Base-by-base conservation (phyloP, 129 eudicot genomes). In the Centaurea solstitialis region DNA sequence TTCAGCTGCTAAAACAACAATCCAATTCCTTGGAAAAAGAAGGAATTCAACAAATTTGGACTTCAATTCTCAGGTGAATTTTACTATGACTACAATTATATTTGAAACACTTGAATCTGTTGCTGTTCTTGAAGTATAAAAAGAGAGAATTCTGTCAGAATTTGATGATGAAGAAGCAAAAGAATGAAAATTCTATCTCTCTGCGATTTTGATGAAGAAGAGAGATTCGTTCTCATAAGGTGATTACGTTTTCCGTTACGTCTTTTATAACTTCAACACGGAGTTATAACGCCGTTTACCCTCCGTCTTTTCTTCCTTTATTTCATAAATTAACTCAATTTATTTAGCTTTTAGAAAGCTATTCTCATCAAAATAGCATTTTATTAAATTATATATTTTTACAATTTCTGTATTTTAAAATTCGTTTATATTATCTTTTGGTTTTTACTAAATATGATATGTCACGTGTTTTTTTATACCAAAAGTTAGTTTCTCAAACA, bases 181-280 rank as follows among this genome's bases (percentile, higher is more conserved):
- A 65, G 33, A 22, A 65, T 59, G 24, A 41, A 72, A 72, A n/a
- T n/a, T n/a, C n/a, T n/a, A n/a, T 20, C 39, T 74, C 21, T 74
- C n/a, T 50, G 59, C 1, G 47, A n/a, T 81, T 68, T 26, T 68
- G 75, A 17, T 66, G 70, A 75, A 66, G 79, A 80, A 74, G 84
- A 74, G 84, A 64, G 74, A 74, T 47, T 81, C 28, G 62, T 50
- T 50, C 21, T 50, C 18, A 17, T 57, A 57, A 9, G 65, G 65
- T 75, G 13, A 70, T 50, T 67, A 81, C 85, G 70, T 76, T 66
- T 59, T 74, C 76, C 80, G 85, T 81, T 81, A 41, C 75, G 70
- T 50, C 22, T 81, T 81, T 74, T 74, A 74, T 81, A 75, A 74
- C 53, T 30, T 20, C 33, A 39, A 80, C 17, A 72, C 83, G 70